Evolutionary conservation across 148 eudicot species (phyloP), one percentile per base, ranked within the genome.

Genomic region (Rhododendron simsii): DNA sequence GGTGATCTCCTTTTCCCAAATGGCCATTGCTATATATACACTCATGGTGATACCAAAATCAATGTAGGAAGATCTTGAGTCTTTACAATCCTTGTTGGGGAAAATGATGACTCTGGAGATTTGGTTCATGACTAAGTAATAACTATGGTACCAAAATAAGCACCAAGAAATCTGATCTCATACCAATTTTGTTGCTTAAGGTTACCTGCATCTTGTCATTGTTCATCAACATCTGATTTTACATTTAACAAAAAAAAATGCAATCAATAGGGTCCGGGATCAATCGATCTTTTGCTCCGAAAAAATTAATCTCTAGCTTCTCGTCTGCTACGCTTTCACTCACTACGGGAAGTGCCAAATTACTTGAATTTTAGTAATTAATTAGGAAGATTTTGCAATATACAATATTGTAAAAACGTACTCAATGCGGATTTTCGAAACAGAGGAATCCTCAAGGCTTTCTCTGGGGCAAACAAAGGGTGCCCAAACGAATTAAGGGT

Each of bases 11-110:
- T 51, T 80, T 21, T 78, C 55, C 55, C 79, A 81, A 69, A 69
- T 81, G 84, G 73, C 53, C 80, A 23, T 50, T 69, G 80, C 59
- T 75, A 86, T 86, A 71, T 86, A 86, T 81, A 82, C 85, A 55
- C 69, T 53, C n/a, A 44, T 61, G n/a, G 85, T 5, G 85, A 82
- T 57, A 44, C 47, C 75, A 65, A 82, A 81, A 55, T 75, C 45
- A 86, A 86, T 74, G 51, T 53, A 5, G 20, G 59, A 76, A 83
- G 81, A 82, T 74, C 44, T 76, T 30, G 74, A 57, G 44, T 13
- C 12, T 39, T 8, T 82, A 12, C 30, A 33, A 41, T 76, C 76
- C 37, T 82, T 48, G 16, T 57, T 44, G 85, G 85, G 55, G 35
- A 14, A 33, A 82, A 50, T 55, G 82, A 69, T 86, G 21, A 41